Evolutionary conservation across 257 asterid genomes (phyloP).

Genomic region (Lavandula angustifolia): DNA sequence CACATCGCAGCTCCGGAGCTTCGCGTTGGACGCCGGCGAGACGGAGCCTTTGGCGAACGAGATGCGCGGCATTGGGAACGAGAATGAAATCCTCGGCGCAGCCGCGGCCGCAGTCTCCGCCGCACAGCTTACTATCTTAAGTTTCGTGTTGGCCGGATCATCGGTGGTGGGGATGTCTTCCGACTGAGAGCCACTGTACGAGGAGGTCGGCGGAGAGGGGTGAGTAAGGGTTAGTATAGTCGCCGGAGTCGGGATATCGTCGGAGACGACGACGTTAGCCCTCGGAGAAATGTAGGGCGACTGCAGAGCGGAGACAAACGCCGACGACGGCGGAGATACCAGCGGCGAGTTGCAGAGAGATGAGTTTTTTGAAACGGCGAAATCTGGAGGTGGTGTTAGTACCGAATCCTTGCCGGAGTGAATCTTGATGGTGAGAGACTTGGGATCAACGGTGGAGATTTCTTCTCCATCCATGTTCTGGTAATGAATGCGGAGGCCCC

Average conservation of each 20-base stretch:
- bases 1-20: constrained; percentile 85
- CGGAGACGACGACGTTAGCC: constrained; percentile 33
- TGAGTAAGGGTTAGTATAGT: constrained; percentile 42
- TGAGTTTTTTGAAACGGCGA: neutral
- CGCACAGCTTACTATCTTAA: constrained; percentile 64
- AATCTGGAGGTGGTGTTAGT: neutral
- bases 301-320: constrained; percentile 88
- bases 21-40: constrained; percentile 70
- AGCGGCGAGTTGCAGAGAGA: constrained; percentile 74
- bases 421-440: constrained; percentile 59
- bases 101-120: neutral
- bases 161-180: constrained; percentile 79
- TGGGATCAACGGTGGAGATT: constrained; percentile 45
- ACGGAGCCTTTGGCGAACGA: constrained; percentile 73
- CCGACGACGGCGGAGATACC: constrained; percentile 83
- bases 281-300: constrained; percentile 93
- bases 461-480: constrained; percentile 51
- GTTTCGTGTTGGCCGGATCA: constrained; percentile 32
- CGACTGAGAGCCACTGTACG: constrained; percentile 71
- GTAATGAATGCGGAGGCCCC: constrained; percentile 35
- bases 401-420: constrained; percentile 31
- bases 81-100: constrained; percentile 73
- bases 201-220: constrained; percentile 59
- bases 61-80: constrained; percentile 77
- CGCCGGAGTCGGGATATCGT: constrained; percentile 48